phyloP scores from a whole-genome alignment of 202 grass and related monocot genomes.

The Schoenoplectus triqueter region DNA sequence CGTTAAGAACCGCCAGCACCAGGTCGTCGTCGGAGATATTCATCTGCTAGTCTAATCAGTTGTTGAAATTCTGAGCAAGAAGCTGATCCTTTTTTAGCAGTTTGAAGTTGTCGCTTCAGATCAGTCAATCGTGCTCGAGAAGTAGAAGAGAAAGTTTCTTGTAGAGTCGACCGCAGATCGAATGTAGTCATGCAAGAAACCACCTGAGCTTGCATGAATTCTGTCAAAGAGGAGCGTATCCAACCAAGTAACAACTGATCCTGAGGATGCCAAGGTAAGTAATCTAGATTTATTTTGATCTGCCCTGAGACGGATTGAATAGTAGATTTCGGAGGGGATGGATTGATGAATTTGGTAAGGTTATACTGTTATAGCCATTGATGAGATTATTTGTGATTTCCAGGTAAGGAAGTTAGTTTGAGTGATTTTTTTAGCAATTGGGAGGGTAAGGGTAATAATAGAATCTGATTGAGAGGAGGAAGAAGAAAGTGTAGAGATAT shows the following conservation, averaged over 20 bases:
- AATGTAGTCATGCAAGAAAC: background rate
- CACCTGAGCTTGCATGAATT: background rate
- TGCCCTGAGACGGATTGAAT: background rate
- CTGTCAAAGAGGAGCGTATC: background rate
- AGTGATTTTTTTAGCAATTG: background rate
- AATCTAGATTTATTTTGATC: background rate
- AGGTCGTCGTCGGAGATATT: no score
- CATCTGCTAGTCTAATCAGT: no score
- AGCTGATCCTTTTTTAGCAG: background rate
- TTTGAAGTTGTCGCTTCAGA: background rate
- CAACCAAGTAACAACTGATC: conserved; percentile 9
- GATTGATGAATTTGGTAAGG: background rate
- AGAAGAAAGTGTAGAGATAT: no score
- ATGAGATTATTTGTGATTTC: background rate
- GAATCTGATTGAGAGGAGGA: no score
- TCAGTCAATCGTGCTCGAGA: background rate
- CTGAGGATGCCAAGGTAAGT: background rate
- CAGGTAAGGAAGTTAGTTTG: background rate
- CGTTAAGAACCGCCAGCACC: no score
- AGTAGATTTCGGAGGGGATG: background rate
- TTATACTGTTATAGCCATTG: background rate
- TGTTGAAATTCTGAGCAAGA: no score
- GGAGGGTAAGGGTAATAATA: background rate
- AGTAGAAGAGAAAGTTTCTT: background rate
- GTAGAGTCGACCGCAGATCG: background rate